These are phyloP conservation scores for Ceratobasidium sp. DNA, from an alignment of 1,284 basidiomycete genomes.

Conservation along the genomic window DNA sequence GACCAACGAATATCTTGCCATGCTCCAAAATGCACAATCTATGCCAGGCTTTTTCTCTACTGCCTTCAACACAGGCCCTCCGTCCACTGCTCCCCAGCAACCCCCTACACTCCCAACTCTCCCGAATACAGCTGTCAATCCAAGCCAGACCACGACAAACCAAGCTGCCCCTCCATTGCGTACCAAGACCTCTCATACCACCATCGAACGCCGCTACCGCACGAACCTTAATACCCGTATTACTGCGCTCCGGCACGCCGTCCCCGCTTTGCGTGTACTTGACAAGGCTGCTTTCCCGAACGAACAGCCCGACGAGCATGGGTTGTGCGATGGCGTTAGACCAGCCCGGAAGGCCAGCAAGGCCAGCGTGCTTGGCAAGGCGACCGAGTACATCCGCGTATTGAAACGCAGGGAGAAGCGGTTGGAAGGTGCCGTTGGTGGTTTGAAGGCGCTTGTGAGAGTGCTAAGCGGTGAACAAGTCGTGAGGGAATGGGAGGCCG, in stretches of 20 bases:
- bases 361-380: slow-evolving; percentile 85
- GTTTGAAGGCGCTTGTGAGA: slow-evolving; percentile 72
- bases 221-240: slow-evolving; percentile 93
- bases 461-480: slow-evolving; percentile 74
- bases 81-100: not conserved
- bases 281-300: slow-evolving; percentile 57
- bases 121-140: slow-evolving; percentile 1
- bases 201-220: slow-evolving; percentile 89
- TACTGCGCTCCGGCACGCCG: slow-evolving; percentile 82
- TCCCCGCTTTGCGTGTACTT: slow-evolving; percentile 83
- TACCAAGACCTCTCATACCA: slow-evolving; percentile 89
- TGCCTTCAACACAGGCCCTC: slow-evolving; percentile 18
- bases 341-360: slow-evolving; percentile 87
- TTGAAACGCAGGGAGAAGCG: slow-evolving; percentile 79
- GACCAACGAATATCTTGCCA: slow-evolving; percentile 39
- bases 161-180: slow-evolving; percentile 26
- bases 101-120: slow-evolving; percentile 22
- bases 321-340: slow-evolving; percentile 85
- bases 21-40: slow-evolving; percentile 44
- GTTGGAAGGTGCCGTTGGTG: slow-evolving; percentile 78
- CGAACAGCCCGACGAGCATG: slow-evolving; percentile 77
- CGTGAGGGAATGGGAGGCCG: slow-evolving; percentile 73
- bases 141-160: not conserved
- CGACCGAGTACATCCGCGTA: slow-evolving; percentile 84
- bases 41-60: slow-evolving; percentile 43